Evolutionary conservation across 1,139 yeast genomes (phyloP).

Genomic region (Taphrina deformans): DNA sequence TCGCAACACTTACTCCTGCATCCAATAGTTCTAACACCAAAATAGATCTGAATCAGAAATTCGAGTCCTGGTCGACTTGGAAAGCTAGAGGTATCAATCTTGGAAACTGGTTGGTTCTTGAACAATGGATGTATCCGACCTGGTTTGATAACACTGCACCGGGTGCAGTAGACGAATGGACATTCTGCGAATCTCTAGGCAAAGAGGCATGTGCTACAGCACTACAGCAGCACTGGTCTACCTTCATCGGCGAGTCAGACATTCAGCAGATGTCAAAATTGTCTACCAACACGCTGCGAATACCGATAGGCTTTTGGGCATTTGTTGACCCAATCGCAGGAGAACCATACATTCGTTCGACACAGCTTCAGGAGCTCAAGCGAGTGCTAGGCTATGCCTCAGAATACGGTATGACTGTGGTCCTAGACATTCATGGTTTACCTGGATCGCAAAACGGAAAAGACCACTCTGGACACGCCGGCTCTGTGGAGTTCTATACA

Average conservation of each 20-base stretch:
- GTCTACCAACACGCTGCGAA: slow-evolving; percentile 77
- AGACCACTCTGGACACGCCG: slow-evolving; percentile 85
- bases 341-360: slow-evolving; percentile 92
- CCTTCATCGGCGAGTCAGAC: slow-evolving; percentile 73
- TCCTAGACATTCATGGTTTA: slow-evolving; percentile 94
- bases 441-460: slow-evolving; percentile 97
- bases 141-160: slow-evolving; percentile 27
- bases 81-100: slow-evolving; percentile 67
- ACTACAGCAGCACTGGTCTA: slow-evolving; percentile 70
- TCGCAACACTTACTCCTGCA: neutral
- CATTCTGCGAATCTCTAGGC: slow-evolving; percentile 65
- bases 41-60: slow-evolving; percentile 14
- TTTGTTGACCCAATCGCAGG: slow-evolving; percentile 55
- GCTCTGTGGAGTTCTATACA: slow-evolving; percentile 22
- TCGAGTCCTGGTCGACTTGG: slow-evolving; percentile 26
- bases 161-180: slow-evolving; percentile 75
- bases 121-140: slow-evolving; percentile 31
- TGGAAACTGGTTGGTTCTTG: slow-evolving; percentile 77
- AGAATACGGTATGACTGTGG: slow-evolving; percentile 63
- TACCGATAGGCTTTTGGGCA: slow-evolving; percentile 98
- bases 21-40: neutral
- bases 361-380: slow-evolving; percentile 62
- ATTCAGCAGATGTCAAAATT: slow-evolving; percentile 56
- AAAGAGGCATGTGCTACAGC: slow-evolving; percentile 55
- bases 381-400: slow-evolving; percentile 76